phyloP scores from a whole-genome alignment of 345 rosid species.

The Gossypium arboreum region DNA sequence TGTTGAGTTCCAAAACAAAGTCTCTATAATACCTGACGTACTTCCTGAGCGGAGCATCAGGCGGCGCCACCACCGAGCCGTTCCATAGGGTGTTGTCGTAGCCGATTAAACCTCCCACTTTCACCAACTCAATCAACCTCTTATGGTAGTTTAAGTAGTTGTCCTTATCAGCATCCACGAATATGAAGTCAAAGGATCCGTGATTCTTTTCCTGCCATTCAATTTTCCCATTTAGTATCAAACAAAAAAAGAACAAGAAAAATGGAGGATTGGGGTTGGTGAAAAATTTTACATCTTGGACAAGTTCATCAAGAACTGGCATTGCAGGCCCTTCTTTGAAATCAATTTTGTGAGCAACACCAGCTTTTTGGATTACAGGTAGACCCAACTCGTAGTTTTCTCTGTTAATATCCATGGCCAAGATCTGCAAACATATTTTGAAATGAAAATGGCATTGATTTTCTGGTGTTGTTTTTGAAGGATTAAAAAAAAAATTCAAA shows the following conservation, averaged over 20 bases:
- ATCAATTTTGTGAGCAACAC: constrained; percentile 89
- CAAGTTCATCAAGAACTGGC: constrained; percentile 78
- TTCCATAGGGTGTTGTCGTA: constrained; percentile 98
- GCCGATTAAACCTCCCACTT: constrained; percentile 86
- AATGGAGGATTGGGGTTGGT: background rate
- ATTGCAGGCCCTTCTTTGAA: constrained; percentile 98
- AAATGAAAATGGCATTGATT: too few relatives aligned
- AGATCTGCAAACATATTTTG: constrained; percentile 42
- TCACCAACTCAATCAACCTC: constrained; percentile 74
- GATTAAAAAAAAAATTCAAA: background rate
- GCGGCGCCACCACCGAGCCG: constrained; percentile 85
- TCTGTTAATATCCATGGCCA: constrained; percentile 91
- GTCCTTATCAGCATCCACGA: constrained; percentile 98
- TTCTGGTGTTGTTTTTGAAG: background rate
- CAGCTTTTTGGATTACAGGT: constrained; percentile 87
- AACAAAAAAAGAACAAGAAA: background rate
- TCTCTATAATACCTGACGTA: constrained; percentile 88
- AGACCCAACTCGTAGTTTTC: constrained; percentile 91
- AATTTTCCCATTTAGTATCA: background rate
- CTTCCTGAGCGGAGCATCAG: constrained; percentile 81
- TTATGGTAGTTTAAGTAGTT: constrained; percentile 90
- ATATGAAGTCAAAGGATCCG: constrained; percentile 78
- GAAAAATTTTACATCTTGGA: constrained; percentile 65
- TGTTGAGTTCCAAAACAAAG: constrained; percentile 89
- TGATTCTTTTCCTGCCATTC: constrained; percentile 59